Conservation (phyloP, 2,329 filamentous ascomycete species). For the Elsinoe perseae region DNA sequence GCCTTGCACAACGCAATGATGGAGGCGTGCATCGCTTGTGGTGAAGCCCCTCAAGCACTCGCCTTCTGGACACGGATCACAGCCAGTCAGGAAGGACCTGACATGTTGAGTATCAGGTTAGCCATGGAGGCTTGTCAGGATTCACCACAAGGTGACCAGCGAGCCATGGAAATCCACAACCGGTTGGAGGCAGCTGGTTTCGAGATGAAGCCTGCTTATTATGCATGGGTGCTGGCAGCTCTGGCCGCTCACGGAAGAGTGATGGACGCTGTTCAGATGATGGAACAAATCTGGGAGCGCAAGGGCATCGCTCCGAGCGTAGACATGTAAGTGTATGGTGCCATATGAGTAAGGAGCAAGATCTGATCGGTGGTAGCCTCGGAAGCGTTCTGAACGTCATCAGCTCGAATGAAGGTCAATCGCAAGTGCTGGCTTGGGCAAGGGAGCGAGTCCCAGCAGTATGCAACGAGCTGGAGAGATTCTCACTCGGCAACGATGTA, state of each 20-base stretch:
- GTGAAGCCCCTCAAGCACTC: slow-evolving; percentile 57
- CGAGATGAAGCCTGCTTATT: slow-evolving; percentile 64
- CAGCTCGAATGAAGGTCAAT: slow-evolving; percentile 52
- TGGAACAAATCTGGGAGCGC: slow-evolving; percentile 59
- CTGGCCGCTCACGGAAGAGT: slow-evolving; percentile 65
- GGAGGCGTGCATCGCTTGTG: slow-evolving; percentile 70
- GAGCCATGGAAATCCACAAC: slow-evolving; percentile 56
- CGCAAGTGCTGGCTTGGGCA: slow-evolving; percentile 67
- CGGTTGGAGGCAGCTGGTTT: slow-evolving; percentile 68
- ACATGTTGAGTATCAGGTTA: slow-evolving; percentile 69
- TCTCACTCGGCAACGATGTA: background rate
- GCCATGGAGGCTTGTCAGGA: slow-evolving; percentile 73
- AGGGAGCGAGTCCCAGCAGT: slow-evolving; percentile 56
- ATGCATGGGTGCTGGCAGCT: slow-evolving; percentile 68
- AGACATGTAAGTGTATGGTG: slow-evolving; percentile 55
- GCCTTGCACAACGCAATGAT: slow-evolving; percentile 76
- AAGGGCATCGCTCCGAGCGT: slow-evolving; percentile 60
- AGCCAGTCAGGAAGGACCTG: slow-evolving; percentile 76
- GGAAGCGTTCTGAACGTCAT: slow-evolving; percentile 70
- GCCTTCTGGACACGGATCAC: slow-evolving; percentile 79
- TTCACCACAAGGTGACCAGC: slow-evolving; percentile 38
- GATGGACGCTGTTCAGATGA: slow-evolving; percentile 57
- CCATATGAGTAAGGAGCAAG: background rate
- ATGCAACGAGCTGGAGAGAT: slow-evolving; percentile 58
- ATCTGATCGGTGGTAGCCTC: slow-evolving; percentile 44